A percentile compares a stretch with the other conserved stretches of the same genome.
Conservation (phyloP, 495 filamentous ascomycete genomes). For the Tricharina praecox region DNA sequence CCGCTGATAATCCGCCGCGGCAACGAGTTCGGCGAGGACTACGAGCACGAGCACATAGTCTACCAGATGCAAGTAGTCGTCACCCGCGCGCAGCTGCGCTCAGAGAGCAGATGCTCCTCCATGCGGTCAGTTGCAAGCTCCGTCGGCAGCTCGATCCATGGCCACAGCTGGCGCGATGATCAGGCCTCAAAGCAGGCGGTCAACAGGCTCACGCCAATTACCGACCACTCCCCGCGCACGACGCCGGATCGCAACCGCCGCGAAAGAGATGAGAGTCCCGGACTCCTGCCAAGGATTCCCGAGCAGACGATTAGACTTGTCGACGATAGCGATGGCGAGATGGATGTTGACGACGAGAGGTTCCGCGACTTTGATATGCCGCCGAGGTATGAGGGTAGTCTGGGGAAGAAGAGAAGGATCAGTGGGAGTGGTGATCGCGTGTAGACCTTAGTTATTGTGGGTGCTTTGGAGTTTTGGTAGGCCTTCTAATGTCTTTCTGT, state of each 20-base stretch:
- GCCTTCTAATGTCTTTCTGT: too few relatives aligned
- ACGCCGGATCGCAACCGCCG: constrained; percentile 19
- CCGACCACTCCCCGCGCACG: constrained; percentile 17
- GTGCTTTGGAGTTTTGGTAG: too few relatives aligned
- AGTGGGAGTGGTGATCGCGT: too few relatives aligned
- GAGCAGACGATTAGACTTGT: constrained; percentile 23
- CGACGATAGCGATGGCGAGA: constrained; percentile 4
- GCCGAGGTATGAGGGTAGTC: not conserved
- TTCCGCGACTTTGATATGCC: not conserved
- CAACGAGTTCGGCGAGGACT: constrained; percentile 60
- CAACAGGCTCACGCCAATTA: constrained; percentile 20
- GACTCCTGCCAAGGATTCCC: constrained; percentile 14
- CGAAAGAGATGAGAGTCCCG: not conserved
- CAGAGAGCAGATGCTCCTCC: constrained; percentile 8
- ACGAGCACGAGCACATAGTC: constrained; percentile 78
- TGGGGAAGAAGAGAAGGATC: constrained; percentile 4
- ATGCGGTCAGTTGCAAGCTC: not conserved
- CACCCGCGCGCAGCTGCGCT: constrained; percentile 20
- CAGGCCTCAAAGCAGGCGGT: constrained; percentile 5
- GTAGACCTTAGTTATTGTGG: too few relatives aligned
- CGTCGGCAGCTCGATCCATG: constrained; percentile 8
- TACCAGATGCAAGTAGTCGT: constrained; percentile 85
- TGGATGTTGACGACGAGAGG: constrained; percentile 3
- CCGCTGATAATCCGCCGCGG: constrained; percentile 89
- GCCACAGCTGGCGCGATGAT: constrained; percentile 14